Evolutionary conservation across 768 basidiomycete genomes (phyloP).

Genomic region (Lenzites betulinus): DNA sequence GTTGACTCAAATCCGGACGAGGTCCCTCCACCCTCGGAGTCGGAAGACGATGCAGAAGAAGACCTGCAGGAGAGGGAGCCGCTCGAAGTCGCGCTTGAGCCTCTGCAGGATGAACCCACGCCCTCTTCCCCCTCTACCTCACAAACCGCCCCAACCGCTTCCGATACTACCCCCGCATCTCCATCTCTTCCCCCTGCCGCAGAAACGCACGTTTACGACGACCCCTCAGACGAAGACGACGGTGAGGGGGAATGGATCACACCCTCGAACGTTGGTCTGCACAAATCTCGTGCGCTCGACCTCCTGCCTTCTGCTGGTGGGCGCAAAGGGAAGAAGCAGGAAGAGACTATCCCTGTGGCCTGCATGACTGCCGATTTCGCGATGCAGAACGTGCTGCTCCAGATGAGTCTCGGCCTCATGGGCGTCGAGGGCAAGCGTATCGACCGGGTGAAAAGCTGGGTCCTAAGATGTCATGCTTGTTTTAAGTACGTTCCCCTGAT

Average conservation of each 20-base stretch:
- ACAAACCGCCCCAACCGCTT: background rate
- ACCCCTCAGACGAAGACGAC: conserved; percentile 77
- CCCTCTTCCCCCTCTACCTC: background rate
- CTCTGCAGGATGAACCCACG: conserved; percentile 29
- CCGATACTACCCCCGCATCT: background rate
- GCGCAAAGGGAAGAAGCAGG: conserved; percentile 35
- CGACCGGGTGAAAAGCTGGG: conserved; percentile 91
- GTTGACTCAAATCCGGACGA: conserved; percentile 24
- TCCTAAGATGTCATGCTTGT: conserved; percentile 95
- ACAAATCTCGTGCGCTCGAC: conserved; percentile 87
- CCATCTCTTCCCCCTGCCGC: background rate
- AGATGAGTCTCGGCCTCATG: conserved; percentile 90
- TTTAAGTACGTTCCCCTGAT: conserved; percentile 77
- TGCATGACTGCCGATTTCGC: conserved; percentile 99
- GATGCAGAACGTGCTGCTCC: conserved; percentile 96
- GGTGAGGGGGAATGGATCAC: conserved; percentile 98
- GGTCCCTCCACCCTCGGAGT: conserved; percentile 1
- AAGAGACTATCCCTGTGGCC: conserved; percentile 61
- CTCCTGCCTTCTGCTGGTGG: conserved; percentile 62
- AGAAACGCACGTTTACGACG: conserved; percentile 69
- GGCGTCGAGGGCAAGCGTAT: conserved; percentile 91
- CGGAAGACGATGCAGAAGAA: conserved; percentile 8
- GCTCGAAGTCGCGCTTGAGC: conserved; percentile 48
- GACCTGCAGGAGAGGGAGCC: conserved; percentile 36
- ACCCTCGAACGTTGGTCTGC: conserved; percentile 76